phyloP scores from a whole-genome alignment of 495 filamentous ascomycete genomes.

The Daldinia bambusicola region DNA sequence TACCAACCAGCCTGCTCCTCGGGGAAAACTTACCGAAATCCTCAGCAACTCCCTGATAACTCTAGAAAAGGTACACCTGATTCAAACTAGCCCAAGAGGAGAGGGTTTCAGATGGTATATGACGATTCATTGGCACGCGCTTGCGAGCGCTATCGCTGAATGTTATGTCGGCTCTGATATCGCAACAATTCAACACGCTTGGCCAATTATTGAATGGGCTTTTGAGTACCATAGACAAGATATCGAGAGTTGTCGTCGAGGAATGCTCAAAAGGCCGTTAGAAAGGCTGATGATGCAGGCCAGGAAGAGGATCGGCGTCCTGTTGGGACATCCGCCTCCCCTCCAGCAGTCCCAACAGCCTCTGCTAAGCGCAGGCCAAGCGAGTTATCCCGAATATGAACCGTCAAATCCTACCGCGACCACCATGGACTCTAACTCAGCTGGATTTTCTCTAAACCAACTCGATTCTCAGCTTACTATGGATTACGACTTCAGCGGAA shows the following conservation, averaged over 20 bases:
- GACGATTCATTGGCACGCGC: slow-evolving; percentile 24
- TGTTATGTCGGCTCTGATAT: slow-evolving; percentile 30
- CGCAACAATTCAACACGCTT: slow-evolving; percentile 16
- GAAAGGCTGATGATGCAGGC: slow-evolving; percentile 17
- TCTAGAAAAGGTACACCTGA: slow-evolving; percentile 30
- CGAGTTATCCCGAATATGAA: neutral
- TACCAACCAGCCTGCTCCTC: neutral
- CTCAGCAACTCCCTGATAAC: slow-evolving; percentile 5
- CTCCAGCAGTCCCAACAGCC: neutral
- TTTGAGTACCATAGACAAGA: slow-evolving; percentile 27
- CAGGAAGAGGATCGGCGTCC: neutral
- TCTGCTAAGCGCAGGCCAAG: neutral
- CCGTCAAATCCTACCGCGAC: neutral
- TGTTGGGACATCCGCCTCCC: neutral
- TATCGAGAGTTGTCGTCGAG: slow-evolving; percentile 11
- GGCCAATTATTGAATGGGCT: slow-evolving; percentile 27
- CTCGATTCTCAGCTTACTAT: neutral
- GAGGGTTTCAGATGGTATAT: slow-evolving; percentile 36
- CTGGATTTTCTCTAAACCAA: neutral
- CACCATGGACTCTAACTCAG: neutral
- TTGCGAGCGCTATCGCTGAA: slow-evolving; percentile 34
- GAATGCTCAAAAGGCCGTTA: slow-evolving; percentile 22
- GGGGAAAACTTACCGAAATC: slow-evolving; percentile 1
- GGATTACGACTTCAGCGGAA: neutral
- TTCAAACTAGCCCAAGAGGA: slow-evolving; percentile 23